Base-by-base conservation (phyloP, 2,329 filamentous ascomycete genomes). In the Epichloe festucae region DNA sequence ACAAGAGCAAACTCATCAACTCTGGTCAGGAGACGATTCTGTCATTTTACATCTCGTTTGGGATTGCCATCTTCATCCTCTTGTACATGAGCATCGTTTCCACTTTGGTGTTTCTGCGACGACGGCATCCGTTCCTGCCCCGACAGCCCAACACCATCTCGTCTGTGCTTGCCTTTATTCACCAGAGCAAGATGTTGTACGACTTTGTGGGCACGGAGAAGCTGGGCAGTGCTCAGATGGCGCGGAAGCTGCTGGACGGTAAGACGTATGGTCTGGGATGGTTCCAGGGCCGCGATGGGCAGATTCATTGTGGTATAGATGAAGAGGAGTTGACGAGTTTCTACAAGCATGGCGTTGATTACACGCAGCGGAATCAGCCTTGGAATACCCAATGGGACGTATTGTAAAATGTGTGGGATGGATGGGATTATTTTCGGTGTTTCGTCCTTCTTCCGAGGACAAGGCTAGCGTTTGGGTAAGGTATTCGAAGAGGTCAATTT, bases 101-200 rank as follows among this genome's bases (percentile, higher is more conserved):
- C 0, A 64, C 67, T 1, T 59, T 82, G 1, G 82, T 85, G 17
- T 84, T 85, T 60, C 52, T 72, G 17, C 75, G 78, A 1, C 78
- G 86, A 14, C 74, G 81, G 0, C 78, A 81, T 51, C 78, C 85
- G 2, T 89, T 90, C 65, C 70, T 90, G 52, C 87, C 87, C 1
- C 78, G 87, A 4, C 84, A 89, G 69, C 85, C 86, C 4, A 87
- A 83, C 59, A 89, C 85, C 19, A 89, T 91, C 58, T 82, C 85
- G 2, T 82, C 79, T 43, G 79, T 89, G 50, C 72, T 91, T 50
- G 85, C 84, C 0, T 90, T 85, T 61, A 85, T 90, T 54, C 83
- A 90, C 65, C 85, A 89, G 68, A 84, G 78, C 64, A 86, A 85
- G 67, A 89, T 90, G 86, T 69, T 90, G 45, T 82, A 81, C 55